Base-by-base conservation (phyloP, 768 basidiomycete species). In the Suillus discolor region DNA sequence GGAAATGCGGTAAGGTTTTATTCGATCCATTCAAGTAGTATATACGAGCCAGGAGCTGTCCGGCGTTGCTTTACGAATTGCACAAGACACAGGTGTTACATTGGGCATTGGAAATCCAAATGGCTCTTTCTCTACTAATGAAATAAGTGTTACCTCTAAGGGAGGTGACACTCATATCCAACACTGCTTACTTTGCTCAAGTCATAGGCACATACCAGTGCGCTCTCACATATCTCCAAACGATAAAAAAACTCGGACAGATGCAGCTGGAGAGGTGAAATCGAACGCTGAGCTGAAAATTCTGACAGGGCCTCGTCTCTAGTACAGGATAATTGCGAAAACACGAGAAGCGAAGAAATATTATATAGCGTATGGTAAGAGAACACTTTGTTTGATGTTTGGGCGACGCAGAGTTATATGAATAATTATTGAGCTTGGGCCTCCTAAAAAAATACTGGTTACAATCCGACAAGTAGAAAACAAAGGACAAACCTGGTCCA, bases 1-100 rank as follows among this genome's bases (percentile, higher is more conserved):
- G 89, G 25, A 79, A 83, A 72, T 84, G 90, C 45, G 92, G 92
- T 1, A 93, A 94, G 76, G 85, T 90, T 12, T 79, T 93, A 39
- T 92, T 94, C 69, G 88, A 90, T 75, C 90, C 89, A 34, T 92
- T 89, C 90, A 83, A 75, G 67, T 84, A 54, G 38, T 20, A 41
- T 18, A 18, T 28, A 59, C 18, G 25, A 12, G 25, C 25, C 23
- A 42, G 20, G 28, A 60, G 28, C 41, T 60, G 25, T 31, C 1
- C 28, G 25, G 28, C 18, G 6, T 31, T 41, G 4, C n/a, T 23
- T 59, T 20, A 31, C 41, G 39, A 16, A 59, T 28, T 59, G 39
- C 25, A 28, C 18, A 28, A 59, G 57, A 41, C 25, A 25, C 4
- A 15, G 15, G 15, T 16, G 15, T 41, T 11, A 16, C 16, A 25